Conservation (phyloP, 306 rosid species). For the Quillaja saponaria region DNA sequence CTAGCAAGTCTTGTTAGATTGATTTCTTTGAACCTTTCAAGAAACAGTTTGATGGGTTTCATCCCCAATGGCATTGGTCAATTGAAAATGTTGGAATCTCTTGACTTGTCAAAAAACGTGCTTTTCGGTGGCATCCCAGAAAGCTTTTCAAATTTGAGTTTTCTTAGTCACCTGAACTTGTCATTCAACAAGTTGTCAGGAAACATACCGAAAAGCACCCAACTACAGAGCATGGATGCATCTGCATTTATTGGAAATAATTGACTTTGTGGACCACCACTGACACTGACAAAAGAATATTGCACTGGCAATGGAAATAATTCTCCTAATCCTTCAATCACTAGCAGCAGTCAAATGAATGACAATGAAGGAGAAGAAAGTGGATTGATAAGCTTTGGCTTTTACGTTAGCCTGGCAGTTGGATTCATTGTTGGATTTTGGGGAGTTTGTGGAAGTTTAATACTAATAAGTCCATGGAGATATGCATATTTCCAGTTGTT, state of each 20-base stretch:
- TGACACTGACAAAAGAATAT: too few relatives aligned
- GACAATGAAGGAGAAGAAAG: too few relatives aligned
- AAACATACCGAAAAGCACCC: constrained; percentile 13
- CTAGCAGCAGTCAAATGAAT: too few relatives aligned
- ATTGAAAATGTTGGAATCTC: constrained; percentile 18
- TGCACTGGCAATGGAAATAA: too few relatives aligned
- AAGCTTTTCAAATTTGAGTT: constrained; percentile 11
- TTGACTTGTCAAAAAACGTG: constrained; percentile 19
- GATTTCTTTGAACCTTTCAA: constrained; percentile 21
- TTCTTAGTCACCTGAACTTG: constrained; percentile 23
- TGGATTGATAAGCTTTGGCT: too few relatives aligned
- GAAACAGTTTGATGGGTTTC: constrained; percentile 18
- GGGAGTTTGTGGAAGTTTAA: too few relatives aligned
- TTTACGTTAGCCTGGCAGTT: too few relatives aligned
- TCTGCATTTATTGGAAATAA: constrained; percentile 9
- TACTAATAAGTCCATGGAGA: too few relatives aligned
- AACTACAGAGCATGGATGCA: constrained; percentile 24
- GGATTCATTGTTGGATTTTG: too few relatives aligned
- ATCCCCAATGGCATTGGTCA: constrained; percentile 17
- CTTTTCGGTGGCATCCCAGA: constrained; percentile 20
- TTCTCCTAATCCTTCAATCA: too few relatives aligned
- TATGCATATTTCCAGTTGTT: too few relatives aligned
- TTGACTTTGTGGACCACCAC: constrained; percentile 15
- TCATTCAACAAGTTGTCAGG: constrained; percentile 23
- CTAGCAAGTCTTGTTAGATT: constrained; percentile 8